Evolutionary conservation across 179 eudicot genomes (phyloP), one percentile per base, ranked within the genome.

Genomic region (Beta macrorhiza): DNA sequence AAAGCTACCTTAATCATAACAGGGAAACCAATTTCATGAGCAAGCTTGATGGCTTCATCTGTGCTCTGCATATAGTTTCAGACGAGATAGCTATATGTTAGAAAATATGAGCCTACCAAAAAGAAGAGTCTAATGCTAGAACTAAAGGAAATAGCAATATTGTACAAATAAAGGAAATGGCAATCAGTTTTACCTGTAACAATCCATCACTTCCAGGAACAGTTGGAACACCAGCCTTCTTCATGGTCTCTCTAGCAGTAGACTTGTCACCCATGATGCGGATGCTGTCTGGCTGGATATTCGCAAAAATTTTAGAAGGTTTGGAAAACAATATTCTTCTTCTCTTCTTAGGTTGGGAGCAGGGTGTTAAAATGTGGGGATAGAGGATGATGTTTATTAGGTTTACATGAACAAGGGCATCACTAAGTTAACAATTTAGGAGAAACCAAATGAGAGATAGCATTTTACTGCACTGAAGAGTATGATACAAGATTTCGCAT

Each of bases 211-310:
- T 94, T 84, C 99, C 99, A 47, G 99, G 99, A 72, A 96, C 97
- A 85, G 99, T 96, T 72, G 99, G 99, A 84, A 96, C 99, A 72
- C 97, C 97, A 88, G 99, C 99, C 71, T 93, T 92, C 88, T 96
- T 96, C 99, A 96, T 96, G 68, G 99, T 96, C 0, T 96, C 98
- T 83, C 98, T 91, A 74, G 99, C 99, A 75, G 98, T 94, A 75
- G 99, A 82, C 84, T 96, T 96, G 87, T 96, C 99, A 75, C 98
- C 99, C 99, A 96, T 96, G 75, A 94, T 92, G 72, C 98, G 91
- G n/a, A 96, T 96, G 82, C 97, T 96, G 82, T 94, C 99, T 61
- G 97, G 96, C 99, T 95, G 97, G 85, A 88, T 64, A 61, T 42
- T 78, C 32, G 14, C 72, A 64, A 47, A 45, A 65, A 55, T 5